Base-by-base conservation (phyloP, 495 filamentous ascomycete genomes). In the Daldinia vernicosa region DNA sequence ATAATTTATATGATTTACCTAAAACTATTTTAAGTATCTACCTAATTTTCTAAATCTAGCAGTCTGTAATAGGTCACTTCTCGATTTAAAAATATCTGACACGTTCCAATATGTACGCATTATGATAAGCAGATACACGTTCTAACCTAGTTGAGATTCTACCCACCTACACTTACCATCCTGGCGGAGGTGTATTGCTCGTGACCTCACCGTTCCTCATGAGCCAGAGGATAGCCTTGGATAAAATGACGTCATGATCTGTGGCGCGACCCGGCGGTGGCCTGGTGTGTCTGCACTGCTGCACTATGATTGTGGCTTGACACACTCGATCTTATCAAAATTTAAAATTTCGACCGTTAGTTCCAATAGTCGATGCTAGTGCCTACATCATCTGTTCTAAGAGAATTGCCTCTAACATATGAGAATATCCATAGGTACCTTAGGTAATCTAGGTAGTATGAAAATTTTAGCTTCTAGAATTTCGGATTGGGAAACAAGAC, bases 291-390 rank as follows among this genome's bases (percentile, higher is more conserved):
- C 15, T 19, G 57, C 35, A 52, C 6, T 17, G 62, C 15, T 19
- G 57, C 35, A 52, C 6, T 17, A 65, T 65, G 45, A 66, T 47
- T 58, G 70, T 73, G 70, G 70, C 70, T 73, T 73, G 66, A 69
- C 33, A 24, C 30, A 19, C 50, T 51, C 43, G 22, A 35, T 53
- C 60, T 26, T 39, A 32, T 24, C 45, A 19, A n/a, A 19, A n/a
- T 66, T 66, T 66, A 60, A 64, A 56, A 56, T 22, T 60, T 32
- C 35, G 26, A 7, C 26, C 43, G 24, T 54, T 58, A 60, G 26
- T 26, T 7, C 39, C 39, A 43, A 19, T 43, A n/a, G 4, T 39
- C 14, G 37, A 40, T 40, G 37, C 37, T 40, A 40, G 40, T 7
- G 6, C 40, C n/a, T 45, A 24, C 43, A 47, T 47, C 43, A 19